Conservation (phyloP, 1,139 yeast genomes). For the Kurtzmaniella quercitrusa region DNA sequence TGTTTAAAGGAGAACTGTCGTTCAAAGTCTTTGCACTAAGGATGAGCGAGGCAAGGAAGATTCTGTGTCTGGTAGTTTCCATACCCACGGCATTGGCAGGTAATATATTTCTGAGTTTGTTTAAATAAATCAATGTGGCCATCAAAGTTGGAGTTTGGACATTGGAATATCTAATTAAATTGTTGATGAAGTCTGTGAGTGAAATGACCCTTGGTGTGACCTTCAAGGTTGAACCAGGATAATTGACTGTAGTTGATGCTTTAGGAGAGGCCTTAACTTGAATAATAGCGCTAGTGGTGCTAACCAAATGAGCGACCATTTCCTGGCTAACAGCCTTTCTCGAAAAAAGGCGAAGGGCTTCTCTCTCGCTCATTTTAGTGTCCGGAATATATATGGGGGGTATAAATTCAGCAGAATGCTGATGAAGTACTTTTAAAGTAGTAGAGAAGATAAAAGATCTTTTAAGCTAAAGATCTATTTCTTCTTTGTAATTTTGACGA, state of each 20-base stretch:
- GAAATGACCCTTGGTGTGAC: constrained; percentile 26
- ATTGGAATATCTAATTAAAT: constrained; percentile 72
- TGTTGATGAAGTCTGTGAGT: constrained; percentile 63
- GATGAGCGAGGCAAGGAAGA: constrained; percentile 82
- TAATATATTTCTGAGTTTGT: constrained; percentile 67
- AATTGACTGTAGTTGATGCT: constrained; percentile 14
- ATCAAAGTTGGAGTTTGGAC: constrained; percentile 94
- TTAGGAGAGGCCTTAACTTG: constrained; percentile 35
- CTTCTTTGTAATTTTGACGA: neutral
- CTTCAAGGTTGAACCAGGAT: constrained; percentile 14
- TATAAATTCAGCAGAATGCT: neutral
- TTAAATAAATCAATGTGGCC: constrained; percentile 83
- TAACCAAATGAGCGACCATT: constrained; percentile 78
- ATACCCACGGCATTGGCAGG: constrained; percentile 91
- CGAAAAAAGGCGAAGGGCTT: constrained; percentile 70
- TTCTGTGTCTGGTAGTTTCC: constrained; percentile 90
- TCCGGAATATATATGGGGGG: neutral
- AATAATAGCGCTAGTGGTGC: constrained; percentile 77
- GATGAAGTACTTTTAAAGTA: neutral
- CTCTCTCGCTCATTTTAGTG: constrained; percentile 38
- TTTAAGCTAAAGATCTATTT: neutral
- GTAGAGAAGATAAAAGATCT: neutral
- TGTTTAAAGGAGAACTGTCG: constrained; percentile 91
- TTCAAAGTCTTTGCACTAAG: constrained; percentile 87
- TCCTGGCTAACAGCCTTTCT: constrained; percentile 72